Evolutionary conservation across 2,329 filamentous ascomycete species (phyloP).

Genomic region (Harringtonia lauricola): DNA sequence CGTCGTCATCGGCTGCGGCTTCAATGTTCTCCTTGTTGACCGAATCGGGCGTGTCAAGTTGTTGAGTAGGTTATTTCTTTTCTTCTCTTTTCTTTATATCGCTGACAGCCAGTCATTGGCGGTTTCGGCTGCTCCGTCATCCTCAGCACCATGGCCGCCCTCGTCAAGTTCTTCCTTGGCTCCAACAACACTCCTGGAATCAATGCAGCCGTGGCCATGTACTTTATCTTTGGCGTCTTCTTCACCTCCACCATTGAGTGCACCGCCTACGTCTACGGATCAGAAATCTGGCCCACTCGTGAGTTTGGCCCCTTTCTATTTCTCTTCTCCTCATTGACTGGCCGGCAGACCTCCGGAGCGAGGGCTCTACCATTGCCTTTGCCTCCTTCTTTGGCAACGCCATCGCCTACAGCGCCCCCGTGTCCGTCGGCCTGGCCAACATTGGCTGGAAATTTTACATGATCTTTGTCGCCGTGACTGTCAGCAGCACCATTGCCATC

Average conservation of each 20-base stretch:
- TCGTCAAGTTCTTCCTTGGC: not conserved
- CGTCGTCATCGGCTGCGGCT: not conserved
- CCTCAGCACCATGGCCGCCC: not conserved
- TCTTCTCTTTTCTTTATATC: too few relatives aligned
- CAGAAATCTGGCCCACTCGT: not conserved
- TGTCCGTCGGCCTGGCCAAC: constrained; percentile 4
- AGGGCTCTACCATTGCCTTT: not conserved
- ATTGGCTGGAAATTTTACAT: constrained; percentile 1
- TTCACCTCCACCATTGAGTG: constrained; percentile 1
- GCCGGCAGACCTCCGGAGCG: not conserved
- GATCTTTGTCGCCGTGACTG: not conserved
- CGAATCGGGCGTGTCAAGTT: not conserved
- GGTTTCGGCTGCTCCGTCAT: not conserved
- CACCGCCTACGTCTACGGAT: not conserved
- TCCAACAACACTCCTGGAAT: not conserved
- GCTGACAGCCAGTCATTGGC: not conserved
- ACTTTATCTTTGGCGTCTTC: constrained; percentile 1
- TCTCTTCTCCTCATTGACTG: not conserved
- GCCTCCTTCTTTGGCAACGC: not conserved
- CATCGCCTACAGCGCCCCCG: constrained; percentile 18
- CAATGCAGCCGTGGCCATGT: not conserved
- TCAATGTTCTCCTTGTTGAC: not conserved
- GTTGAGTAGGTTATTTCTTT: not conserved
- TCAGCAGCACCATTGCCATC: not conserved
- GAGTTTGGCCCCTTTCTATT: not conserved